Evolutionary conservation across 768 basidiomycete genomes (phyloP).

Genomic region (Gloeopeniophorella convolvens): DNA sequence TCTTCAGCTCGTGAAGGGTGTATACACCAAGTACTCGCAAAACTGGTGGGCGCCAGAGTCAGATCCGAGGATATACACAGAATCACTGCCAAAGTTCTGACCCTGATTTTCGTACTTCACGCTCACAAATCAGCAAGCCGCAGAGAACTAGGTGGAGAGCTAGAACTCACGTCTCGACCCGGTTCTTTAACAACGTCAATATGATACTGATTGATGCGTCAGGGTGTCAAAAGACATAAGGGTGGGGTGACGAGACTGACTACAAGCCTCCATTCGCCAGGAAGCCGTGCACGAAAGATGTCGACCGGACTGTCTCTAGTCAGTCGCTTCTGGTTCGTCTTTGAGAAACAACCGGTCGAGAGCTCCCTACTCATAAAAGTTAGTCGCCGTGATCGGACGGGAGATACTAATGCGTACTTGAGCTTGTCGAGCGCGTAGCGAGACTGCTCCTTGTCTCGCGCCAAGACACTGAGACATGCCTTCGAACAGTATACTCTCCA

Average conservation of each 20-base stretch:
- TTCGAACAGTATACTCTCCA: constrained; percentile 8
- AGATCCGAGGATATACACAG: too few species aligned
- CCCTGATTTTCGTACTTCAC: constrained; percentile 12
- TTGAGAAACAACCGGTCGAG: constrained; percentile 12
- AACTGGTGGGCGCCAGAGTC: too few species aligned
- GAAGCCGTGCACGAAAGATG: constrained; percentile 15
- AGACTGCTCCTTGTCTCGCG: background rate
- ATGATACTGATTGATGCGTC: constrained; percentile 10
- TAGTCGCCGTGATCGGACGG: background rate
- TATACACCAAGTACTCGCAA: constrained; percentile 4
- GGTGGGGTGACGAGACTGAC: background rate
- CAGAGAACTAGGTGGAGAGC: background rate
- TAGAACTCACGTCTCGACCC: constrained; percentile 8
- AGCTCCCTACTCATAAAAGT: constrained; percentile 6
- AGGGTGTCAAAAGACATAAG: background rate
- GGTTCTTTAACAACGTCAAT: constrained; percentile 12
- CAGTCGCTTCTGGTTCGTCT: constrained; percentile 12
- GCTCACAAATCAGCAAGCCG: background rate
- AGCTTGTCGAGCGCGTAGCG: background rate
- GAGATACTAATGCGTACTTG: background rate
- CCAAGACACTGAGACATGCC: background rate
- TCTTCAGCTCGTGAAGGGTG: constrained; percentile 7
- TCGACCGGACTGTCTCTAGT: constrained; percentile 13
- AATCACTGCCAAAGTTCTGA: too few species aligned
- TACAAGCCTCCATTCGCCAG: constrained; percentile 10